Base-by-base conservation (phyloP, 257 asterid genomes). In the Solanum sitiens region DNA sequence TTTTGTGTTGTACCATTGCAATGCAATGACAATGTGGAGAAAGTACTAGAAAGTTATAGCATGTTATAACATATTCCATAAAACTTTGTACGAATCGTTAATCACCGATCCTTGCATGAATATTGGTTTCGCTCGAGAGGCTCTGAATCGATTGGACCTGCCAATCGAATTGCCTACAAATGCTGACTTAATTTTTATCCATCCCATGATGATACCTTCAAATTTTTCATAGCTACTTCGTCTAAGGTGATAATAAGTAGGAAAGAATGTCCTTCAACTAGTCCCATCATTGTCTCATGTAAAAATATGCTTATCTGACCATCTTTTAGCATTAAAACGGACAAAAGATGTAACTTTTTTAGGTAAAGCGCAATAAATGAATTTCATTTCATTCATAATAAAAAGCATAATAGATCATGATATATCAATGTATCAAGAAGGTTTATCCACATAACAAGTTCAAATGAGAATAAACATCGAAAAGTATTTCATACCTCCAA, bases 401-500 rank as follows among this genome's bases (percentile, higher is more conserved):
- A 7, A 5, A 53, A 53, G 16, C 23, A 16, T 50, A 50, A 50
- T 15, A 50, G 23, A 50, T 50, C 0, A 50, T 16, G 16, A 16
- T 16, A 21, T 39, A 39, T 15, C 53, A 21, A 39, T 39, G 10
- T 39, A 39, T 15, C 56, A 2, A 6, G 6, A 73, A 75, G 50
- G 32, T 30, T 21, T 39, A 75, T 2, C 83, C 20, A 39, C 56
- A 75, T 75, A 75, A 37, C 11, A 73, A 37, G 11, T 75, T 21
- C 20, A 75, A 39, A 33, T 11, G 56, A 75, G 83, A 75, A 75
- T 39, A 75, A 39, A 75, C 23, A 75, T 75, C 47, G 39, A 75
- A 25, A 83, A 23, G 33, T 86, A 85, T 65, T 37, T 84, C 42
- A 56, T 94, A 97, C 98, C 99, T 97, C 98, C 99, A 97, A 93